Evolutionary conservation across 1,139 yeast genomes (phyloP).

Genomic region (Hanseniaspora uvarum): DNA sequence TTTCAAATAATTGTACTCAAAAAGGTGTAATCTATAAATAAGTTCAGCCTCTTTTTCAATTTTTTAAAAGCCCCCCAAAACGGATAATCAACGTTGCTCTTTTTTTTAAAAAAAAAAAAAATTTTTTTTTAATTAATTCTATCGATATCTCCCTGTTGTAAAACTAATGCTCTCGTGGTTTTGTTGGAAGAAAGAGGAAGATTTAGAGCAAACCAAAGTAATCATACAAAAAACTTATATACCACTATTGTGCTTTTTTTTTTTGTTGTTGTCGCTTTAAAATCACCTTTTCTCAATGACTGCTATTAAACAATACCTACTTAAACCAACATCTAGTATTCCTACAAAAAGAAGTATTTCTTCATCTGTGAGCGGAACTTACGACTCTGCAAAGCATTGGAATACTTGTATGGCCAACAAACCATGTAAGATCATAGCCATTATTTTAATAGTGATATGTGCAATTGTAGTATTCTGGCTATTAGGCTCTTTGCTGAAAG

Average conservation of each 20-base stretch:
- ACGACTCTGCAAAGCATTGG: slow-evolving; percentile 55
- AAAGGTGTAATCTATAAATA: too few species aligned
- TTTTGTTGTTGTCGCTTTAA: background rate
- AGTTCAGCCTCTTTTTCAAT: background rate
- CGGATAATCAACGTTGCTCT: background rate
- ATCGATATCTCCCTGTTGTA: too few species aligned
- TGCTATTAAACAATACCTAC: background rate
- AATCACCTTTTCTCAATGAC: too few species aligned
- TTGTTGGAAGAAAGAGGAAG: too few species aligned
- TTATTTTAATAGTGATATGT: slow-evolving; percentile 60
- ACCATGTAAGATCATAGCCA: slow-evolving; percentile 65
- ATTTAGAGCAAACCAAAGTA: too few species aligned
- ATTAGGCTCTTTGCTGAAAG: slow-evolving; percentile 34
- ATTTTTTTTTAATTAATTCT: background rate
- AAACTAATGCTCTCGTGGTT: too few species aligned
- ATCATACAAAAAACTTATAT: too few species aligned
- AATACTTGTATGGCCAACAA: slow-evolving; percentile 70
- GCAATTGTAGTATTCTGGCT: slow-evolving; percentile 34
- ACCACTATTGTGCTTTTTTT: too few species aligned
- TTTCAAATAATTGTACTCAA: too few species aligned
- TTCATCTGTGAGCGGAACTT: slow-evolving; percentile 33
- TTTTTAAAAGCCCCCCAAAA: too few species aligned
- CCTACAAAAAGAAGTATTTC: slow-evolving; percentile 8
- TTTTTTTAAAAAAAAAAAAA: background rate
- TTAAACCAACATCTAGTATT: background rate